Evolutionary conservation across 192 early-diverging fungal species (phyloP).

Genomic region (Entomortierella beljakovae): DNA sequence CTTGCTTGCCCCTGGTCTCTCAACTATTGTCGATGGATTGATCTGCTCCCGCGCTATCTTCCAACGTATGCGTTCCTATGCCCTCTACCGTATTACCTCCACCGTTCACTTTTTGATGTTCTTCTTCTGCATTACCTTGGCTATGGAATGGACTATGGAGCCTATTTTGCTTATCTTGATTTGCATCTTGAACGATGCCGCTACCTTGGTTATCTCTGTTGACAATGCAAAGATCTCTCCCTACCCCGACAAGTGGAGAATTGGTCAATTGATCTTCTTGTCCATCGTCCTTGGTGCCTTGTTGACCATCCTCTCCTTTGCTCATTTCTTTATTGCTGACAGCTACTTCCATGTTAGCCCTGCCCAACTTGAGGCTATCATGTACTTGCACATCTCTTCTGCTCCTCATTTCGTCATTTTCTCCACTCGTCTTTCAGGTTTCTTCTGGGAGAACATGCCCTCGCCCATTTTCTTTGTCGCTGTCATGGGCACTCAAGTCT

Average conservation of each 20-base stretch:
- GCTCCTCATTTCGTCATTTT: conserved; percentile 96
- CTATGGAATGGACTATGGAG: conserved; percentile 84
- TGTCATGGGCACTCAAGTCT: conserved; percentile 89
- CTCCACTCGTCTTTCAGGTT: conserved; percentile 87
- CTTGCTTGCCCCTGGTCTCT: conserved; percentile 86
- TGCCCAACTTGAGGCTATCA: conserved; percentile 84
- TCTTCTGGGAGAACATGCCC: conserved; percentile 91
- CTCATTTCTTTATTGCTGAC: conserved; percentile 84
- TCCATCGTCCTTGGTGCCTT: conserved; percentile 81
- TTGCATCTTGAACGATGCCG: conserved; percentile 92
- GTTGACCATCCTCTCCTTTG: conserved; percentile 83
- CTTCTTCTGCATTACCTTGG: conserved; percentile 92
- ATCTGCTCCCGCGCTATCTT: conserved; percentile 92
- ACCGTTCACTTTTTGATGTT: conserved; percentile 96
- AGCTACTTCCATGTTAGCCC: conserved; percentile 69
- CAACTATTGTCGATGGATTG: conserved; percentile 94
- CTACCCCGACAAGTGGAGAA: conserved; percentile 94
- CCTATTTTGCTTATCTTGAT: conserved; percentile 88
- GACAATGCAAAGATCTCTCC: conserved; percentile 94
- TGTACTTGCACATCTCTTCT: conserved; percentile 94
- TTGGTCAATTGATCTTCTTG: conserved; percentile 90
- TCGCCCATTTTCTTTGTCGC: conserved; percentile 82
- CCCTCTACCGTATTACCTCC: conserved; percentile 94
- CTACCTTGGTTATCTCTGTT: conserved; percentile 91
- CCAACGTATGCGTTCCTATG: conserved; percentile 95